Conservation (phyloP, 2,329 filamentous ascomycete genomes). For the Penicillium paneum region DNA sequence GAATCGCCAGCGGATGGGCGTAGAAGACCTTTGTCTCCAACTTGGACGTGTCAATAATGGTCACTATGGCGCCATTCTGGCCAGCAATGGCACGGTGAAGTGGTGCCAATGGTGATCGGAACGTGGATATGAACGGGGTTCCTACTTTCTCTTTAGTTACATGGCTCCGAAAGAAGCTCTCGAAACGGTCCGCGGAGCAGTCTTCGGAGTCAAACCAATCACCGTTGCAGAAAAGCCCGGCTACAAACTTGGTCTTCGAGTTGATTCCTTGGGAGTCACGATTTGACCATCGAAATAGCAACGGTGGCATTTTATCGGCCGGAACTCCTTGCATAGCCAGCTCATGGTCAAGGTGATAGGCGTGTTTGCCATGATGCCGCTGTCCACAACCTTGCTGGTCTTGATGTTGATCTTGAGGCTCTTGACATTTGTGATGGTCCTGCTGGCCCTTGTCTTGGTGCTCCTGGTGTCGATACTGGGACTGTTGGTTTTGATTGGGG, state of each 20-base stretch:
- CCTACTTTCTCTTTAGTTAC: slow-evolving; percentile 17
- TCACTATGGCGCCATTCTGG: slow-evolving; percentile 24
- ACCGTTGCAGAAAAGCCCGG: slow-evolving; percentile 25
- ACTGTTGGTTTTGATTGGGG: background rate
- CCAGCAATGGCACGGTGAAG: slow-evolving; percentile 32
- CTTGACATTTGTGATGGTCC: background rate
- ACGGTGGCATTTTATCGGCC: slow-evolving; percentile 14
- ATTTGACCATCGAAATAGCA: slow-evolving; percentile 37
- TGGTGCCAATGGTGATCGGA: slow-evolving; percentile 24
- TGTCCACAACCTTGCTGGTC: too few species aligned
- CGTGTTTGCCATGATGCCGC: background rate
- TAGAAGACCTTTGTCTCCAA: slow-evolving; percentile 26
- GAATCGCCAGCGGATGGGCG: slow-evolving; percentile 24
- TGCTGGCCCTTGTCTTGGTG: background rate
- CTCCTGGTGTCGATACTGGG: background rate
- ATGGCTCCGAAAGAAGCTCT: slow-evolving; percentile 24
- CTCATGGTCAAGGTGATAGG: background rate
- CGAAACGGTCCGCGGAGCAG: slow-evolving; percentile 17
- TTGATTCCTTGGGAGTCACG: slow-evolving; percentile 33
- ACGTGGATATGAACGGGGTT: slow-evolving; percentile 38
- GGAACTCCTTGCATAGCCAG: background rate
- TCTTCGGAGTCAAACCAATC: slow-evolving; percentile 14
- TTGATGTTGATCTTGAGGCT: background rate
- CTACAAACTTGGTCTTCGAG: slow-evolving; percentile 18
- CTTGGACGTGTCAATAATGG: slow-evolving; percentile 31